phyloP scores from a whole-genome alignment of 371 early-diverging fungal genomes.

The Polyrhizophydium stewartii region DNA sequence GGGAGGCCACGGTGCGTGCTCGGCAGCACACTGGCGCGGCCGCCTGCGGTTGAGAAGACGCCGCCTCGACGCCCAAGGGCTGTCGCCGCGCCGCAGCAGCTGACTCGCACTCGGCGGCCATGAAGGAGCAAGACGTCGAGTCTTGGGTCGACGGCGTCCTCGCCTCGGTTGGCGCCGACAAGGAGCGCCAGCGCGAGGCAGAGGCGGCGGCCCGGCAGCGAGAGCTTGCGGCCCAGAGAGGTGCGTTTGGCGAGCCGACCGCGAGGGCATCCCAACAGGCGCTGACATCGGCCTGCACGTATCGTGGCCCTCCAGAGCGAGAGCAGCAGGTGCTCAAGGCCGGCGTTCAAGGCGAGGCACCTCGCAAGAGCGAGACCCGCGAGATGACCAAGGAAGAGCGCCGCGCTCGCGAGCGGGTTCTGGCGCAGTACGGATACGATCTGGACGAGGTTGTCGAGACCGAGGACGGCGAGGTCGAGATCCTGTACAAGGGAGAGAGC shows the following conservation, averaged over 20 bases:
- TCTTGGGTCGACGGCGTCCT: too few species aligned
- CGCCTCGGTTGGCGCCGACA: too few species aligned
- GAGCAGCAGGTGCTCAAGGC: slow-evolving; percentile 2
- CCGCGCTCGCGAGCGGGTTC: slow-evolving; percentile 20
- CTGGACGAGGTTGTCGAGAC: slow-evolving; percentile 37
- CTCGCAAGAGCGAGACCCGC: neutral
- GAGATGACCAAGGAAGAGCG: slow-evolving; percentile 22
- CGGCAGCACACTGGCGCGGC: too few species aligned
- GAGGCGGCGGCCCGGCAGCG: neutral
- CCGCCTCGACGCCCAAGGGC: too few species aligned
- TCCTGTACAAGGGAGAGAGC: slow-evolving; percentile 21
- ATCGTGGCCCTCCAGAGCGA: neutral
- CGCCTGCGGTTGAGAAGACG: neutral
- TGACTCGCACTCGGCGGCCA: too few species aligned
- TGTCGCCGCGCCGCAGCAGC: too few species aligned
- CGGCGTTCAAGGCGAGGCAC: neutral
- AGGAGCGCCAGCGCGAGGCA: neutral
- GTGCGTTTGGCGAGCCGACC: neutral
- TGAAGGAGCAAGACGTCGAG: too few species aligned
- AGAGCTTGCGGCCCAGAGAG: neutral
- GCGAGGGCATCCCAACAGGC: neutral
- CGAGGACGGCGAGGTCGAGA: slow-evolving; percentile 36
- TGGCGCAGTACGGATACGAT: slow-evolving; percentile 31
- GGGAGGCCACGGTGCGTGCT: slow-evolving; percentile 17
- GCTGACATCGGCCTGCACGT: neutral